Evolutionary conservation across 495 filamentous ascomycete genomes (phyloP).

Genomic region (Stereocaulon alpinum): DNA sequence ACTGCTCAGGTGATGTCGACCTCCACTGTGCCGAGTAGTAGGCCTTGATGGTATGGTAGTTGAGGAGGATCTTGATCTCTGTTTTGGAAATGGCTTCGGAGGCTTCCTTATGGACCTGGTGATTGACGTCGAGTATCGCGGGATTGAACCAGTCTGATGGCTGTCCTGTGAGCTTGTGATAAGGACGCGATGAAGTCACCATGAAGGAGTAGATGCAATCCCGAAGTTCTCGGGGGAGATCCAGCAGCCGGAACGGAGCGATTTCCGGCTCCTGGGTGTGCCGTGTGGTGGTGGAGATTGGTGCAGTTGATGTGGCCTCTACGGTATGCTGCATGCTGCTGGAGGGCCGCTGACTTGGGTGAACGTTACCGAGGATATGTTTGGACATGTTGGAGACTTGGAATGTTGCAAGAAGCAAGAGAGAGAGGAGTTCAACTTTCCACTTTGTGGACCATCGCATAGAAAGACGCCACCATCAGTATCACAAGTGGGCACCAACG

Average conservation of each 20-base stretch:
- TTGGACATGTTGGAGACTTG: too few species aligned
- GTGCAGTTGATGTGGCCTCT: not conserved
- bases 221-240: constrained; percentile 3
- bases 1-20: not conserved
- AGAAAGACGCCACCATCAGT: not conserved
- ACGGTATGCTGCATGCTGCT: too few species aligned
- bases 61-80: not conserved
- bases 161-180: not conserved
- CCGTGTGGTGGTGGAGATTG: not conserved
- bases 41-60: not conserved
- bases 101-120: not conserved
- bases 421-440: too few species aligned
- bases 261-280: not conserved
- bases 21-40: too few species aligned
- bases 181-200: not conserved
- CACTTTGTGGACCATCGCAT: too few species aligned
- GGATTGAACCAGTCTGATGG: not conserved
- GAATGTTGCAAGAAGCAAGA: too few species aligned
- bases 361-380: too few species aligned
- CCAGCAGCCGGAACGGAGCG: not conserved
- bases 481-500: too few species aligned
- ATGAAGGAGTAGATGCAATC: not conserved
- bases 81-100: not conserved
- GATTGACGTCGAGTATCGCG: not conserved
- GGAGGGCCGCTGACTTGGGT: too few species aligned